Evolutionary conservation across 257 asterid genomes (phyloP), one percentile per base, ranked within the genome.

Genomic region (Cinchona pubescens): DNA sequence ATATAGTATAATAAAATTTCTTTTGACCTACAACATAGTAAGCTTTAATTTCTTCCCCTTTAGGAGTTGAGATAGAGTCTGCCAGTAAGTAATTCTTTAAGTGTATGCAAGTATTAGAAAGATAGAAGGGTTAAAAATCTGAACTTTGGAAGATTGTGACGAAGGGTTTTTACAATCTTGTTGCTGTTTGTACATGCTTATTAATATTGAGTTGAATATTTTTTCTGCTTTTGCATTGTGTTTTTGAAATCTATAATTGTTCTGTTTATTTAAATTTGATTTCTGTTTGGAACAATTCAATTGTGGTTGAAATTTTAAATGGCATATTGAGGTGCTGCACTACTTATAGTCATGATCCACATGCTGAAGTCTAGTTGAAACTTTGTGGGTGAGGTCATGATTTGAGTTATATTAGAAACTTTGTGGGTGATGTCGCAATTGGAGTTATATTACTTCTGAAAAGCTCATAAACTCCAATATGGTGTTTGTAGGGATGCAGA

Each of bases 401-500:
- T 19, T 70, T 30, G 59, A 70, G 46, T 45, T 18, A 3, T 19
- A 5, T 32, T 18, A 15, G 35, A 25, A 16, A 35, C 35, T 15
- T 19, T 18, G n/a, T 16, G 29, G 23, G 5, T 32, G 12, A 7
- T 15, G 27, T 13, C 19, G 49, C 30, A 14, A 15, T 19, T 70
- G 19, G 59, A 70, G 46, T 45, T 18, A 3, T 19, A 5, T 32
- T 18, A 15, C 23, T 62, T 32, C 25, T 7, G 3, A 45, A 53
- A 49, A 16, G 53, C 66, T 72, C 27, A 58, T 8, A 40, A 30
- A 55, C 12, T 53, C 42, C 37, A 30, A 1, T n/a, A 37, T 49
- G 42, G 45, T 77, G 77, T 60, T 60, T 79, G 82, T 80, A 88
- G 94, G 90, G 75, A 77, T 72, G 82, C 75, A 80, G 83, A 48